These are phyloP conservation scores for Dendrostoma leiphaemia DNA, from an alignment of 2,329 filamentous ascomycete species.

Conservation along the genomic window DNA sequence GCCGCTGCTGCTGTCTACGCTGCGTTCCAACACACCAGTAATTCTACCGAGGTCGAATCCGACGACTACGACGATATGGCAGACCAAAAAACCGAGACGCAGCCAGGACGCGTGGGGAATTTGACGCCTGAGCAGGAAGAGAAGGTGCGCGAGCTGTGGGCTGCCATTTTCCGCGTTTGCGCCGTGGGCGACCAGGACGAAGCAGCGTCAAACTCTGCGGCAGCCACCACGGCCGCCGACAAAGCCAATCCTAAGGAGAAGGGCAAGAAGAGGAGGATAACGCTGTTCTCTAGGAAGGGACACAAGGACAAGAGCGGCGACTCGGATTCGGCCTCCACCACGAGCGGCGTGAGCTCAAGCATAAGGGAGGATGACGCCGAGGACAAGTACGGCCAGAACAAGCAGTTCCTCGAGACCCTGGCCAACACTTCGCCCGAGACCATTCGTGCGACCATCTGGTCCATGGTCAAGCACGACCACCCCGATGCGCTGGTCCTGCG, in stretches of 20 bases:
- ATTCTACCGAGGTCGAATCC: not conserved
- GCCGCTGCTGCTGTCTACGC: slow-evolving; percentile 3
- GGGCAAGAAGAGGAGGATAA: slow-evolving; percentile 72
- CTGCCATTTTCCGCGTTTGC: slow-evolving; percentile 70
- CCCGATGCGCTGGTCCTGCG: slow-evolving; percentile 81
- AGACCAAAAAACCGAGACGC: slow-evolving; percentile 34
- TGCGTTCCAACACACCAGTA: not conserved
- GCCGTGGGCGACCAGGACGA: slow-evolving; percentile 50
- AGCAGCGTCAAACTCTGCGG: slow-evolving; percentile 28
- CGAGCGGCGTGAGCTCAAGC: slow-evolving; percentile 35
- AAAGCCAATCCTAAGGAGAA: slow-evolving; percentile 43
- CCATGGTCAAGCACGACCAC: slow-evolving; percentile 92
- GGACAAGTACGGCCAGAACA: slow-evolving; percentile 91
- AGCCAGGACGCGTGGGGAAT: slow-evolving; percentile 77
- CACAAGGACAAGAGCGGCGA: slow-evolving; percentile 55
- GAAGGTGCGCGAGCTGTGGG: slow-evolving; percentile 88
- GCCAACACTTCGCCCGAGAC: slow-evolving; percentile 74
- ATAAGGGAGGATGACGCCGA: slow-evolving; percentile 56
- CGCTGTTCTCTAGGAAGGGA: slow-evolving; percentile 63
- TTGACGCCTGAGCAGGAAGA: slow-evolving; percentile 86
- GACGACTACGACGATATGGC: slow-evolving; percentile 11
- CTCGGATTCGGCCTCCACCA: slow-evolving; percentile 31
- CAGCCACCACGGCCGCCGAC: slow-evolving; percentile 26
- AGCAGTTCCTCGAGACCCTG: slow-evolving; percentile 80
- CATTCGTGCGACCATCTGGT: slow-evolving; percentile 81